Base-by-base conservation (phyloP, 1,139 yeast genomes). In the Nakaseomyces uthaithaninus region DNA sequence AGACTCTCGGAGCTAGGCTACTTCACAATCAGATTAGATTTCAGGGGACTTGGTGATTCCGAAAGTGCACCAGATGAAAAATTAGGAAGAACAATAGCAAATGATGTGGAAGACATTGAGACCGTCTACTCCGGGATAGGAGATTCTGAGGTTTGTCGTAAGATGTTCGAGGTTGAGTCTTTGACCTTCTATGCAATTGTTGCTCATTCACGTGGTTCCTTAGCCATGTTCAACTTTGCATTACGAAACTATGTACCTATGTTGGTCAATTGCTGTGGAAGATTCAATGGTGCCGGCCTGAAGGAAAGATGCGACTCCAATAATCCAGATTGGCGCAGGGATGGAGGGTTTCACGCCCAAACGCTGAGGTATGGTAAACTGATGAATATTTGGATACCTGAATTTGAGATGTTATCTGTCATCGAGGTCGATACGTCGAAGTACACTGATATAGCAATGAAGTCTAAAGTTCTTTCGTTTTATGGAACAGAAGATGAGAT, bases 31-130 rank as follows among this genome's bases (percentile, higher is more conserved):
- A 65, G 96, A 50, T 79, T 87, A 49, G 96, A 89, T 59, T 89
- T 89, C 53, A 67, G 95, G 44, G 85, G 84, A 7, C 80, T 93
- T 59, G 97, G 96, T 1, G 74, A 72, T 44, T 83, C 94, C 3
- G 80, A 74, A 24, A 80, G 74, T 22, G 72, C 71, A 44, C 67
- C 57, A 5, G 66, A 69, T 41, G 55, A 55, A 0, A 41, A 49
- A 2, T 33, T 27, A 2, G 91, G 91, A 0, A 68, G 95, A 42
- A 64, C 72, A 0, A 55, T 85, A 3, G 58, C 57, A 0, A 79
- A 76, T 46, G 96, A 87, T 58, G 51, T 77, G 4, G 78, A 74
- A 33, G 95, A 87, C 57, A 66, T 86, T 36, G 76, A 73, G 42
- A 62, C 67, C 1, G 70, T 75, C 30, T 24, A 31, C 27, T 17